phyloP scores from a whole-genome alignment of 140 eudicot genomes.

The Oenanthe javanica region DNA sequence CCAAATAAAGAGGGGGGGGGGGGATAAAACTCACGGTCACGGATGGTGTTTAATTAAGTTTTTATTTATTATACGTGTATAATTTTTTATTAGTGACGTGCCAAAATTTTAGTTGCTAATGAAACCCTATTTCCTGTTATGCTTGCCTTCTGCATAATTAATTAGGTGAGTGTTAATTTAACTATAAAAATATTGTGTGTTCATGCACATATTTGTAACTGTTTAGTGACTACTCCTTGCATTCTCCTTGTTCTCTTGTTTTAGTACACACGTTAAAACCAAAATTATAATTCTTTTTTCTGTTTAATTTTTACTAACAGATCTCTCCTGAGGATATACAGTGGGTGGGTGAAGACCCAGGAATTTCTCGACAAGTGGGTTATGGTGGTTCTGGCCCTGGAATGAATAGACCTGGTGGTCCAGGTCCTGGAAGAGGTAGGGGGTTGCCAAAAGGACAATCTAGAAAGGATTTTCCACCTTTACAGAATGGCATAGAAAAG shows the following conservation, averaged over 20 bases:
- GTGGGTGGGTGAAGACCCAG: slow-evolving; percentile 89
- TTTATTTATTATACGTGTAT: background rate
- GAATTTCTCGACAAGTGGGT: slow-evolving; percentile 52
- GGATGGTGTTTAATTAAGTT: background rate
- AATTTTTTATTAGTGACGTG: background rate
- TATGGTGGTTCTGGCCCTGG: slow-evolving; percentile 61
- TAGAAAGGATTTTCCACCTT: slow-evolving; percentile 58
- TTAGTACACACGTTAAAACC: background rate
- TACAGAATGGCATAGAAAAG: slow-evolving; percentile 81
- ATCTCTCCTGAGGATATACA: slow-evolving; percentile 77
- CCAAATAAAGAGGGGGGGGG: background rate
- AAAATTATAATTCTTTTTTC: background rate
- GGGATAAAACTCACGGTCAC: background rate
- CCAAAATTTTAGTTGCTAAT: background rate
- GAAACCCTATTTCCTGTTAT: background rate
- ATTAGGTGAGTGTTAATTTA: background rate
- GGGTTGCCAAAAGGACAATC: slow-evolving; percentile 55
- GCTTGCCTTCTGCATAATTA: background rate
- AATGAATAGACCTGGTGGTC: slow-evolving; percentile 41
- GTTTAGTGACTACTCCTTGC: background rate
- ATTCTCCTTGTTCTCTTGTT: background rate
- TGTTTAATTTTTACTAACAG: slow-evolving; percentile 21
- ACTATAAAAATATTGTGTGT: background rate
- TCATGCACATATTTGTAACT: background rate
- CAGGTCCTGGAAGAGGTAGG: slow-evolving; percentile 80